These are phyloP conservation scores for Aureobasidium subglaciale DNA, from an alignment of 2,329 filamentous ascomycete genomes.

Conservation along the genomic window DNA sequence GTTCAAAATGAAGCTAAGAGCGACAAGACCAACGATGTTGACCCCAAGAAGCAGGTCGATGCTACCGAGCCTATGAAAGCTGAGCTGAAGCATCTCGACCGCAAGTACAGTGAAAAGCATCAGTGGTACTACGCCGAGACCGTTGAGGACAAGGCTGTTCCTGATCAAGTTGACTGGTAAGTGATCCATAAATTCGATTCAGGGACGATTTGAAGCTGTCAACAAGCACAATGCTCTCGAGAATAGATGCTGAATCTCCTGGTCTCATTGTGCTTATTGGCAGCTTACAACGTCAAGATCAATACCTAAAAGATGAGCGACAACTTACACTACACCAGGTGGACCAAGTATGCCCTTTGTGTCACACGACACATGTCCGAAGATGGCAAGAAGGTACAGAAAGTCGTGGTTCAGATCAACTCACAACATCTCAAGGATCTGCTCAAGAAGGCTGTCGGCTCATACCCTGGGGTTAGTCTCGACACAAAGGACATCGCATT, in stretches of 20 bases:
- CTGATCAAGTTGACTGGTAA: slow-evolving; percentile 23
- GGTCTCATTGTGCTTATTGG: too few species aligned
- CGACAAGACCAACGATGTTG: background rate
- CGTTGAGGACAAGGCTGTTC: slow-evolving; percentile 21
- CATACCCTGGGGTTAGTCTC: slow-evolving; percentile 26
- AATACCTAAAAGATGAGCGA: too few species aligned
- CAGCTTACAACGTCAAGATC: too few species aligned
- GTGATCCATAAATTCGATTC: too few species aligned
- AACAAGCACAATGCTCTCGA: too few species aligned
- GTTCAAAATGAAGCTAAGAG: background rate
- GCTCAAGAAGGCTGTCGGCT: slow-evolving; percentile 21
- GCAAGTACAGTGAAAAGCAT: slow-evolving; percentile 24
- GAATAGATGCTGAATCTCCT: too few species aligned
- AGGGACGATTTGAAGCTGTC: too few species aligned
- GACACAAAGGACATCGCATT: slow-evolving; percentile 26
- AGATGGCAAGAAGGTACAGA: slow-evolving; percentile 19
- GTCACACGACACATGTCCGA: slow-evolving; percentile 19
- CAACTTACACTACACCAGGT: slow-evolving; percentile 17
- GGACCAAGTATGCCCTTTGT: slow-evolving; percentile 22
- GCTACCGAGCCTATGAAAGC: slow-evolving; percentile 19
- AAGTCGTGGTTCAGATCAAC: slow-evolving; percentile 24
- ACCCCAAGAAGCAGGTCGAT: slow-evolving; percentile 1
- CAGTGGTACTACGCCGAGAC: slow-evolving; percentile 25
- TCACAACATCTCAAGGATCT: slow-evolving; percentile 26
- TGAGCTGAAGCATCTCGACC: slow-evolving; percentile 22